These are phyloP conservation scores for Hymenoscyphus linearis DNA, from an alignment of 2,329 filamentous ascomycete species.

Conservation along the genomic window DNA sequence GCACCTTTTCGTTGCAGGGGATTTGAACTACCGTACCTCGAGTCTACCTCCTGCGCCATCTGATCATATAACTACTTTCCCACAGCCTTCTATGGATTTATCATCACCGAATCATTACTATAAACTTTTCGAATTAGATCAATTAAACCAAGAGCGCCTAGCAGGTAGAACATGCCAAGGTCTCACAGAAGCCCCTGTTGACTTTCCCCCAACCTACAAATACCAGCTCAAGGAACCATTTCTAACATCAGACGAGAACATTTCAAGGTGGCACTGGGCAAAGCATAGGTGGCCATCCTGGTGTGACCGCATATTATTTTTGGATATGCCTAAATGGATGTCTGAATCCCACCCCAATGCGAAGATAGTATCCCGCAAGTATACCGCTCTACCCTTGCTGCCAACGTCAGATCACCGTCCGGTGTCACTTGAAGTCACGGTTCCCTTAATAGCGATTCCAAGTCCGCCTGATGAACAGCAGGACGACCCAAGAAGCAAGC, in stretches of 20 bases:
- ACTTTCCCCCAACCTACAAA: conserved; percentile 93
- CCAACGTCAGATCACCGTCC: conserved; percentile 83
- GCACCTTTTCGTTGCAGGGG: conserved; percentile 81
- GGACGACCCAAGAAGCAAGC: conserved; percentile 36
- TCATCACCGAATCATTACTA: conserved; percentile 57
- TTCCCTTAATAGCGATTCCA: conserved; percentile 50
- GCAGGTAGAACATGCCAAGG: conserved; percentile 72
- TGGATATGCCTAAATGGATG: conserved; percentile 55
- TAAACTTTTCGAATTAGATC: conserved; percentile 67
- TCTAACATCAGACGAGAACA: conserved; percentile 34
- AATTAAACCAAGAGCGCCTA: conserved; percentile 66
- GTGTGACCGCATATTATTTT: conserved; percentile 86
- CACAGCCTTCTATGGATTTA: conserved; percentile 48
- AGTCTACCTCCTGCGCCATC: conserved; percentile 55
- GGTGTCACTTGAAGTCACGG: conserved; percentile 64
- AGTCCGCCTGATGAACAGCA: conserved; percentile 31
- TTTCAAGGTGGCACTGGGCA: conserved; percentile 66
- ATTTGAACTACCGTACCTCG: conserved; percentile 91
- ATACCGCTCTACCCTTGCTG: conserved; percentile 72
- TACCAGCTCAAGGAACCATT: conserved; percentile 51
- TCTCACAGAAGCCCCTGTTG: conserved; percentile 66
- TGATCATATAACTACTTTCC: conserved; percentile 52
- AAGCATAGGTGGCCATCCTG: conserved; percentile 82
- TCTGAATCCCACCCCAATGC: conserved; percentile 35
- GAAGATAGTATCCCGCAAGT: conserved; percentile 53